A percentile compares a stretch with the other conserved stretches of the same genome.
Conservation (phyloP, 164 flowering plant species). For the Paratinospora sagittata region DNA sequence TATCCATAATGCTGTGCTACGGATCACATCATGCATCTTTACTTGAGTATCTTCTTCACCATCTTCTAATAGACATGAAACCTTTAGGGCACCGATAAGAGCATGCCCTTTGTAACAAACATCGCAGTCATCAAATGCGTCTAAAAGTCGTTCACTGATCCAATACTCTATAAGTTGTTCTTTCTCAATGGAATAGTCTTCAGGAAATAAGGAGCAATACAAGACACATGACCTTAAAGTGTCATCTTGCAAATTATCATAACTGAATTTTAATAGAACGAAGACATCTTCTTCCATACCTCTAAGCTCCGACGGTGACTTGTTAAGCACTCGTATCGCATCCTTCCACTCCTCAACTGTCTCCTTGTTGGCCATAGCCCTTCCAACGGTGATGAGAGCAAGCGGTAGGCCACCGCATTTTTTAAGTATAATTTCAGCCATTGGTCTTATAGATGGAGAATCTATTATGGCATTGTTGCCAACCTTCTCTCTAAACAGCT, state of each 20-base stretch:
- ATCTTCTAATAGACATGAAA: slow-evolving; percentile 27
- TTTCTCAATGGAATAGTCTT: slow-evolving; percentile 24
- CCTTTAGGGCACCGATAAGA: slow-evolving; percentile 28
- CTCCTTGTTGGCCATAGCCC: slow-evolving; percentile 30
- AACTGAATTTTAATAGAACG: slow-evolving; percentile 27
- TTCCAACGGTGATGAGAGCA: slow-evolving; percentile 29
- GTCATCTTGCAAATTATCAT: slow-evolving; percentile 21
- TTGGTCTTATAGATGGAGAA: slow-evolving; percentile 10
- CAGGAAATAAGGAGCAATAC: slow-evolving; percentile 26
- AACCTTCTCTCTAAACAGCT: slow-evolving; percentile 19
- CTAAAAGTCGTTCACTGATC: slow-evolving; percentile 16
- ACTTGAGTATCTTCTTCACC: slow-evolving; percentile 28
- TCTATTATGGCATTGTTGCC: slow-evolving; percentile 12
- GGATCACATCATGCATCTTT: slow-evolving; percentile 35
- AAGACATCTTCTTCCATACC: slow-evolving; percentile 32
- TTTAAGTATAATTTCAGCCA: slow-evolving; percentile 20
- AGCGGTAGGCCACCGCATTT: slow-evolving; percentile 33
- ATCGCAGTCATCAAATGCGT: slow-evolving; percentile 16
- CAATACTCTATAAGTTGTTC: slow-evolving; percentile 27
- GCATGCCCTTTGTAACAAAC: slow-evolving; percentile 23
- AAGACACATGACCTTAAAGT: slow-evolving; percentile 9
- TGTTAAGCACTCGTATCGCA: slow-evolving; percentile 21
- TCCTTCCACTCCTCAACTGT: slow-evolving; percentile 26
- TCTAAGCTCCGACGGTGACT: slow-evolving; percentile 22
- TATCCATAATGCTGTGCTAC: slow-evolving; percentile 27